Conservation (phyloP, 179 eudicot genomes). For the Corrigiola litoralis region DNA sequence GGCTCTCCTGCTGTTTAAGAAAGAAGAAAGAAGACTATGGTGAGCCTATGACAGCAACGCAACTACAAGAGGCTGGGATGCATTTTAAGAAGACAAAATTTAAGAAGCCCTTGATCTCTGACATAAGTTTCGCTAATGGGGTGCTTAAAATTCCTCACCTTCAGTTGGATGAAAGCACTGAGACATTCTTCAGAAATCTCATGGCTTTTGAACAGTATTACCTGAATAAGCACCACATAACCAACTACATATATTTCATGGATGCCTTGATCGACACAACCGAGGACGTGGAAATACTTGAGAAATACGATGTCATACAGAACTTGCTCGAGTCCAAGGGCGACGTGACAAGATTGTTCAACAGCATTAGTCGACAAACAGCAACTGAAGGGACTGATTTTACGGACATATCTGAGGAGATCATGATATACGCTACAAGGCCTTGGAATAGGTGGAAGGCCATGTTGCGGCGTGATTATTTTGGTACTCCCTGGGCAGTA, state of each 20-base stretch:
- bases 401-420: not conserved
- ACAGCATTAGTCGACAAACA: not conserved
- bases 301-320: not conserved
- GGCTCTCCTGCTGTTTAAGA: not conserved
- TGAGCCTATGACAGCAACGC: not conserved
- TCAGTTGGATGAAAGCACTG: not conserved
- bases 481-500: not conserved
- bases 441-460: conserved; percentile 1
- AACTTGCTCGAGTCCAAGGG: conserved; percentile 1
- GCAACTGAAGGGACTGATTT: not conserved
- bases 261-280: not conserved
- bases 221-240: not conserved
- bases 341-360: not conserved
- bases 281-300: not conserved
- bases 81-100: not conserved
- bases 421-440: not conserved
- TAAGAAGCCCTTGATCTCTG: not conserved
- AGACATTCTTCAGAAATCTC: conserved; percentile 1
- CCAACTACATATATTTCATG: conserved; percentile 2
- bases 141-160: not conserved
- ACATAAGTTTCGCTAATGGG: not conserved
- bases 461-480: not conserved
- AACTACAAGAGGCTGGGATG: not conserved
- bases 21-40: not conserved
- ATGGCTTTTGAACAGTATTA: conserved; percentile 1